Evolutionary conservation across 345 rosid species (phyloP), one percentile per base, ranked within the genome.

Genomic region (Raphanus sativus): DNA sequence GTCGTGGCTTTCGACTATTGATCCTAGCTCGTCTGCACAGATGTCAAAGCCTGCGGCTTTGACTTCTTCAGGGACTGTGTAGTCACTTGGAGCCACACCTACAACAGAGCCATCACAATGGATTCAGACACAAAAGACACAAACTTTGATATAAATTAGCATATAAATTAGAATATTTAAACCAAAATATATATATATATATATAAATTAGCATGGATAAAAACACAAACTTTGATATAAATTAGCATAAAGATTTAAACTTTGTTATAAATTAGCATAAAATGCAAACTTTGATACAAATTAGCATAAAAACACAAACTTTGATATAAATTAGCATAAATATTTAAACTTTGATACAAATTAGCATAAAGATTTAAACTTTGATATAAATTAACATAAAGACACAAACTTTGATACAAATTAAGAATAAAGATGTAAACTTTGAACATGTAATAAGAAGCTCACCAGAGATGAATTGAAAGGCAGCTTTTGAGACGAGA

Each of bases 401-500:
- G 2, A 75, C 12, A 21, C 3, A 58, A 40, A 40, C 40, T 34
- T 9, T 40, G 13, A 21, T 21, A 21, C 1, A 21, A 21, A 21
- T 21, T 21, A 21, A 21, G 21, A 0, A 21, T 21, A 21, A 21
- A 48, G 55, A 0, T 48, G 17, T 3, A 65, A 73, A 62, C 81
- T 79, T 91, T 3, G 98, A 94, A 28, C 34, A 91, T 96, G 36
- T 40, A 6, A 13, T 45, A 17, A 62, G 3, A 62, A 75, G 63
- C 82, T 79, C 71, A 88, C 98, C 96, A 84, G 83, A 82, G 76
- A 91, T 85, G 76, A 89, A 90, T 38, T 91, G 98, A 80, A 90
- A 80, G 11, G 96, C 97, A 9, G 98, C 98, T 85, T 94, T 91
- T 2, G 98, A 94, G 36, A 91, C 97, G 17, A 94, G 85, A 74